phyloP scores from a whole-genome alignment of 1,284 basidiomycete genomes.

The Dichomitus squalens region DNA sequence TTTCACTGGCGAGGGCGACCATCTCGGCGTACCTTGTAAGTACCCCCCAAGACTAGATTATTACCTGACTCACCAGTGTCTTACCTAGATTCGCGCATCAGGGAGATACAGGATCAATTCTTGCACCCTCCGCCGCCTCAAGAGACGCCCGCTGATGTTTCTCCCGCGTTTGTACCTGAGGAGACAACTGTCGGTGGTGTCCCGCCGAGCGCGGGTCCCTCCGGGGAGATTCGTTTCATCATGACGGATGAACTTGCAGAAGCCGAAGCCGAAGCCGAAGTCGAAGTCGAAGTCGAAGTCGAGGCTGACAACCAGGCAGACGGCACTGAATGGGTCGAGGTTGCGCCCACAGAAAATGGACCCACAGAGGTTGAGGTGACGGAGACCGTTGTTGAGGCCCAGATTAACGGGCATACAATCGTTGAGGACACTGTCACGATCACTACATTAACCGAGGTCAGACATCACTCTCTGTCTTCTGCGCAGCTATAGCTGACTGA shows the following conservation, averaged over 20 bases:
- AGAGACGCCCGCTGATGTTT: slow-evolving; percentile 28
- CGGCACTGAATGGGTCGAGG: slow-evolving; percentile 18
- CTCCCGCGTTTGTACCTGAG: slow-evolving; percentile 23
- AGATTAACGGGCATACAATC: slow-evolving; percentile 29
- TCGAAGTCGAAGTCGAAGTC: slow-evolving; percentile 36
- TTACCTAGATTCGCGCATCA: slow-evolving; percentile 54
- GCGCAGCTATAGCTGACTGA: neutral
- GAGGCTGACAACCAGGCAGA: slow-evolving; percentile 57
- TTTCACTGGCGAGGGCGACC: slow-evolving; percentile 55
- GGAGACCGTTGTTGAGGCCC: slow-evolving; percentile 26
- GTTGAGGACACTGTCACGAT: slow-evolving; percentile 30
- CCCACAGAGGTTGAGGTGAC: slow-evolving; percentile 30
- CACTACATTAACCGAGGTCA: slow-evolving; percentile 31
- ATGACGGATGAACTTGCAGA: slow-evolving; percentile 71
- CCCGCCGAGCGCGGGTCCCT: slow-evolving; percentile 38
- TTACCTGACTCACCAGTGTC: neutral
- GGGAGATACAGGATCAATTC: slow-evolving; percentile 54
- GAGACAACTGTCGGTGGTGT: slow-evolving; percentile 37
- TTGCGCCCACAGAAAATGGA: slow-evolving; percentile 18
- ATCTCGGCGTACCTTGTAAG: slow-evolving; percentile 64
- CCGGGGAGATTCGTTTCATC: slow-evolving; percentile 73
- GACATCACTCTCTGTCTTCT: neutral
- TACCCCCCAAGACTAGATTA: slow-evolving; percentile 3
- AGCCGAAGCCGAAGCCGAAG: slow-evolving; percentile 51
- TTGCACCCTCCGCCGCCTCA: slow-evolving; percentile 47